Evolutionary conservation across 257 asterid species (phyloP).

Genomic region (Ligustrum vulgare): DNA sequence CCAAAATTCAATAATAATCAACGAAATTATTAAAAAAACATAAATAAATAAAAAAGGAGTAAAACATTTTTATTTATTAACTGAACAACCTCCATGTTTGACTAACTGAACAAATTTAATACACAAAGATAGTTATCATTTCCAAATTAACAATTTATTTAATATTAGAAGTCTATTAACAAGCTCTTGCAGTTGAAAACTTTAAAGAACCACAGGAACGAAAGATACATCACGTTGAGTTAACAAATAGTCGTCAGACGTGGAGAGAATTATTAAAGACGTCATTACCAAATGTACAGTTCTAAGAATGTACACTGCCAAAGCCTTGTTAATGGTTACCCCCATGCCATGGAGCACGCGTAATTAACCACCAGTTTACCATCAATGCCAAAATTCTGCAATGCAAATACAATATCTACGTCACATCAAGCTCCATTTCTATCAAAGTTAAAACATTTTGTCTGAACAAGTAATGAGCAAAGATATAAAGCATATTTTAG

Average conservation of each 20-base stretch:
- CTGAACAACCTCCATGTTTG: neutral
- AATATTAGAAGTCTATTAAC: too few species aligned
- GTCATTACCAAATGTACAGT: neutral
- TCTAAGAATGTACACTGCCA: neutral
- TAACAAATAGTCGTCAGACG: too few species aligned
- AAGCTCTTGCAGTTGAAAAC: too few species aligned
- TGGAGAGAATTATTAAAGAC: neutral
- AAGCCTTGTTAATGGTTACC: slow-evolving; percentile 33
- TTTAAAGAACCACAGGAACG: neutral
- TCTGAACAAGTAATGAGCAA: neutral
- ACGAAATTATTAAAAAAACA: too few species aligned
- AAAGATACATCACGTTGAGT: neutral
- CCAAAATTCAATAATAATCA: too few species aligned
- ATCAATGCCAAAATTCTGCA: slow-evolving; percentile 92
- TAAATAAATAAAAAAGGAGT: too few species aligned
- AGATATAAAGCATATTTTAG: slow-evolving; percentile 9
- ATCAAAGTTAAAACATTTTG: neutral
- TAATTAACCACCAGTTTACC: slow-evolving; percentile 92
- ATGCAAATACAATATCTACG: slow-evolving; percentile 7
- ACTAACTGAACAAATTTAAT: too few species aligned
- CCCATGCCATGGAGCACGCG: slow-evolving; percentile 99
- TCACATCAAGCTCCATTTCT: slow-evolving; percentile 10
- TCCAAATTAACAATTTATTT: too few species aligned
- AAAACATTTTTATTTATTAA: too few species aligned
- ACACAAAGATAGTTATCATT: neutral